Conservation (phyloP, 2,329 filamentous ascomycete genomes). For the Hypoxylon sp. region DNA sequence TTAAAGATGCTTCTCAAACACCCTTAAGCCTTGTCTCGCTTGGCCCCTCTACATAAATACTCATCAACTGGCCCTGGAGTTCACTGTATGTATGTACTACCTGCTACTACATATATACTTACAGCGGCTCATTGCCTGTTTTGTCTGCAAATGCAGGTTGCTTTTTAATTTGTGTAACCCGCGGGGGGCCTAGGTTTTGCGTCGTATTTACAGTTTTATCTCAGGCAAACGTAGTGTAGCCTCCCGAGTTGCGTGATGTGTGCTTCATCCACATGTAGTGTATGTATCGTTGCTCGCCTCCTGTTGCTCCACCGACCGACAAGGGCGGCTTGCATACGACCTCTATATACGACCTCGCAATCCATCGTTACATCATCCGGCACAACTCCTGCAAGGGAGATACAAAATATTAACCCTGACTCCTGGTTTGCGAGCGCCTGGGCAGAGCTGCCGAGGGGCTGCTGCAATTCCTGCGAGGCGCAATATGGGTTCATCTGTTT, state of each 20-base stretch:
- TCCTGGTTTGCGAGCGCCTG: constrained; percentile 25
- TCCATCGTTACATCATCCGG: constrained; percentile 47
- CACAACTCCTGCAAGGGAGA: constrained; percentile 41
- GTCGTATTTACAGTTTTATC: constrained; percentile 41
- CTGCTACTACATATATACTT: constrained; percentile 19
- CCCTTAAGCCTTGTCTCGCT: constrained; percentile 37
- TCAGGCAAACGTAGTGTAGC: constrained; percentile 37
- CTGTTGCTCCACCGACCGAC: constrained; percentile 31
- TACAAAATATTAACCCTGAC: constrained; percentile 33
- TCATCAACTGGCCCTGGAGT: constrained; percentile 23
- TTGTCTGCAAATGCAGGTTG: constrained; percentile 43
- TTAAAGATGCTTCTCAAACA: constrained; percentile 21
- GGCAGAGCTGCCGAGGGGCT: constrained; percentile 38
- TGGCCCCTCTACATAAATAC: constrained; percentile 34
- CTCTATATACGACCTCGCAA: constrained; percentile 37
- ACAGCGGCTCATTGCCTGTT: constrained; percentile 43
- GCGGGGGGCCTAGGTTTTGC: constrained; percentile 36
- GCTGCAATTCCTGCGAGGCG: constrained; percentile 32
- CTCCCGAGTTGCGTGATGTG: constrained; percentile 21
- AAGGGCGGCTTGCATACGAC: constrained; percentile 33
- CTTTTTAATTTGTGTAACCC: constrained; percentile 42
- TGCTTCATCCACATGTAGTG: constrained; percentile 25
- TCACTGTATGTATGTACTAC: constrained; percentile 18
- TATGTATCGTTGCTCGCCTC: constrained; percentile 37
- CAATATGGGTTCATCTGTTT: constrained; percentile 44